phyloP scores from a whole-genome alignment of 108 stramenopile genomes.

The Chaetoceros muelleri region DNA sequence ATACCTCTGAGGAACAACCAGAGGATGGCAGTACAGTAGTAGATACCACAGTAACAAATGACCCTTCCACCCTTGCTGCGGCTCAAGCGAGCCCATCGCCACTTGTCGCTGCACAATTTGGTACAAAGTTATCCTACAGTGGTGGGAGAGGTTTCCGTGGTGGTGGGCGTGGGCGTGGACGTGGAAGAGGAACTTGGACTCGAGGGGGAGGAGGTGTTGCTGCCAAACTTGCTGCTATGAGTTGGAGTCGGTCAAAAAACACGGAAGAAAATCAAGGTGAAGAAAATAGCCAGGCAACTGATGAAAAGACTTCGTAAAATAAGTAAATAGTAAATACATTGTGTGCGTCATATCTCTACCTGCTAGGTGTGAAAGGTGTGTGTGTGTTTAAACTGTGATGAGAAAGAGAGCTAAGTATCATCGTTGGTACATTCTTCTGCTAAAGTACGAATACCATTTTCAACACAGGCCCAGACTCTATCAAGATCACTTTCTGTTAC shows the following conservation, averaged over 20 bases:
- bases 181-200: conserved; percentile 2
- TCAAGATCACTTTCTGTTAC: conserved; percentile 48
- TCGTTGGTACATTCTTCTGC: conserved; percentile 26
- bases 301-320: too few species aligned
- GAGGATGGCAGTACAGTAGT: background rate
- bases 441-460: conserved; percentile 46
- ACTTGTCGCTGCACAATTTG: background rate
- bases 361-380: too few species aligned
- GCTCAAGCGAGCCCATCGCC: background rate
- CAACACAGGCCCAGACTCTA: conserved; percentile 56
- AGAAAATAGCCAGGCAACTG: too few species aligned
- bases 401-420: too few species aligned
- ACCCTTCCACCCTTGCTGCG: conserved; percentile 3
- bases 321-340: too few species aligned
- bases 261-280: too few species aligned
- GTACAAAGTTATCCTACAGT: background rate
- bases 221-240: too few species aligned
- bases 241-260: too few species aligned
- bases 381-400: too few species aligned
- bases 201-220: conserved; percentile 9
- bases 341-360: too few species aligned
- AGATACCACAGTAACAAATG: conserved; percentile 4
- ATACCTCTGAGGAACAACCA: background rate
- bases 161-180: conserved; percentile 12
- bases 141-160: background rate